Evolutionary conservation across 106 monocot species (phyloP), one percentile per base, ranked within the genome.

Genomic region (Dendrobium officinale): DNA sequence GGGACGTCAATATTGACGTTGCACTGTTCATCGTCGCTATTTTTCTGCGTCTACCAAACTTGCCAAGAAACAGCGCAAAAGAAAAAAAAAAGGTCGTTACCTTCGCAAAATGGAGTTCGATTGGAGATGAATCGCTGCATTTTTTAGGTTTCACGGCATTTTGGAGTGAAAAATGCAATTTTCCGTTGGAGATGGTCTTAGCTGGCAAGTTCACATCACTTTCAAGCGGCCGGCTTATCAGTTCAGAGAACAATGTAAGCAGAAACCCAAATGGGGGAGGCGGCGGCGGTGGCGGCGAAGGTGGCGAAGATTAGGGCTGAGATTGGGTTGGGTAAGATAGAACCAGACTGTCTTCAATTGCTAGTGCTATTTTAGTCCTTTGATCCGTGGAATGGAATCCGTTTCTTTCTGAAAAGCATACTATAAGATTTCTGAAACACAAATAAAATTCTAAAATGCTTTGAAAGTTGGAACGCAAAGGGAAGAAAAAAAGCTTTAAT

Each of bases 221-320:
- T 73, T 85, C 86, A 45, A 45, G 45, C 45, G 0, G 45, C 9
- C 9, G 0, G 84, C 79, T 40, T 75, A 4, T 9, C 19, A 73
- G 43, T 51, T 49, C 43, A 26, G 83, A 58, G 45, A 45, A 45
- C 5, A 45, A 45, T 44, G 93, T 42, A 0, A 87, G 86, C 33
- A 92, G 58, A 85, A 85, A 89, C 42, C 86, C 89, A 8, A 85
- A 37, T 3, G 2, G 37, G 3, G 37, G 77, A 20, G 92, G 88
- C 7, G 92, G 95, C 19, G 84, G 88, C 7, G 92, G 95, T 10
- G 84, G 88, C 9, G 88, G 90, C 6, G 90, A 83, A 31, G 88
- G 90, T 5, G 88, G 90, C 4, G 90, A 83, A 42, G 61, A 61
- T n/a, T 58, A 13, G 16, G 77, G 77, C 20, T 54, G 78, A 40